phyloP scores from a whole-genome alignment of 1,284 basidiomycete species.

The Apiotrichum porosum region DNA sequence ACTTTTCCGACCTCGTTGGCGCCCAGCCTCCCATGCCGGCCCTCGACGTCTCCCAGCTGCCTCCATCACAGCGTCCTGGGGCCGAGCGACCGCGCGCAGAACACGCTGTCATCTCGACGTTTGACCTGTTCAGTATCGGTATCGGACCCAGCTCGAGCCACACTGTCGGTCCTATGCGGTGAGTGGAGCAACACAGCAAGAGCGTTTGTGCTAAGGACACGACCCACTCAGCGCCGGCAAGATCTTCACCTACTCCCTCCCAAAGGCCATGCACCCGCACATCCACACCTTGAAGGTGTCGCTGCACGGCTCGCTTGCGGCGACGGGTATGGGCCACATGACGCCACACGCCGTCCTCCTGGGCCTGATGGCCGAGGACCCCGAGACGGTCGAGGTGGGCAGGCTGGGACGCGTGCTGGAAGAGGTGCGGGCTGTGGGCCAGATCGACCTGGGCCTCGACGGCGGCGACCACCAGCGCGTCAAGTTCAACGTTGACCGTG shows the following conservation, averaged over 20 bases:
- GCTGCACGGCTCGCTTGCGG: conserved; percentile 57
- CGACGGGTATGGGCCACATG: conserved; percentile 73
- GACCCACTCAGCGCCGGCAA: conserved; percentile 28
- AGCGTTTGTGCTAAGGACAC: no score
- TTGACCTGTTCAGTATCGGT: conserved; percentile 91
- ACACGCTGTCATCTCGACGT: conserved; percentile 88
- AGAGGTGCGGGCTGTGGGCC: conserved; percentile 25
- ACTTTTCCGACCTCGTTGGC: conserved; percentile 3
- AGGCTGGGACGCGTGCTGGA: conserved; percentile 28
- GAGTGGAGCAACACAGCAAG: conserved; percentile 1
- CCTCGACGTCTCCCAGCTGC: conserved; percentile 3
- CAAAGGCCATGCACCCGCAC: conserved; percentile 44
- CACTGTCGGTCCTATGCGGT: conserved; percentile 79
- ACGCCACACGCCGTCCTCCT: conserved; percentile 89
- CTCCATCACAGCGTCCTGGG: conserved; percentile 15
- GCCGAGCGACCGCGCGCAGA: conserved; percentile 48
- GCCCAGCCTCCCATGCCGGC: background rate
- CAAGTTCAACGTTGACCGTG: conserved; percentile 75
- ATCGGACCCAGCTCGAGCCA: conserved; percentile 53
- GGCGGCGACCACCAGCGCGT: conserved; percentile 71
- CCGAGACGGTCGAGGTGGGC: conserved; percentile 40
- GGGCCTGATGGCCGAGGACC: conserved; percentile 69
- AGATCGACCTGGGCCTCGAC: conserved; percentile 52
- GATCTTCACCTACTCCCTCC: conserved; percentile 35
- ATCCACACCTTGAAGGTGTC: conserved; percentile 77